Base-by-base conservation (phyloP, 306 rosid genomes). In the Canavalia gladiata region DNA sequence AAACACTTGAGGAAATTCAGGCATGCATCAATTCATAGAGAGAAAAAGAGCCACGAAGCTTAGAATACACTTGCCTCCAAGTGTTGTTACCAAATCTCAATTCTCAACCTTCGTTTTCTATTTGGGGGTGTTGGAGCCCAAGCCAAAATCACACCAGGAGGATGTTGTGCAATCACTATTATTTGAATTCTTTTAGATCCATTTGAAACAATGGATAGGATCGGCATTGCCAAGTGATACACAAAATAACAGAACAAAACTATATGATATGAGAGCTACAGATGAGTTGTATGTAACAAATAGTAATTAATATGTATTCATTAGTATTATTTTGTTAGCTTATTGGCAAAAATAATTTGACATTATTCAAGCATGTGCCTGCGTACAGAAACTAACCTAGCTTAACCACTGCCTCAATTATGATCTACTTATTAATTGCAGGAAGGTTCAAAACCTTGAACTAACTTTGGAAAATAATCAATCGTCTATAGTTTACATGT, bases 1-100 rank as follows among this genome's bases (percentile, higher is more conserved):
- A 87, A 87, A 93, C 97, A 52, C 85, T 91, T 11, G 98, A 93
- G 84, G 93, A 91, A 75, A 90, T 91, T 81, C 98, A 93, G 50
- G 85, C 86, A n/a, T 77, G 84, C 88, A 85, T 91, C 70, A 83
- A 87, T 74, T 78, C 88, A 58, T 81, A 81, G 76, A 77, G 29
- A 56, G 31, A 30, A 72, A 41, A 65, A 31, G 9, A 13, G 51
- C 39, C 2, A 30, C 33, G 28, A 65, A 41, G 50, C 65, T 37
- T 72, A 70, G 67, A 18, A 18, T 18, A 18, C 25, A 18, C 25
- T 18, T 18, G 25, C 25, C 25, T 18, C 25, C 25, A 18, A 18
- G 25, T 18, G 25, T 18, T 18, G 25, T 18, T 18, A 18, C 25
- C 8, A 66, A 56, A 42, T 37, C 50, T 37, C 52, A 58, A 68